These are phyloP conservation scores for Grosmannia penicillata DNA, from an alignment of 2,329 filamentous ascomycete species.

Conservation along the genomic window DNA sequence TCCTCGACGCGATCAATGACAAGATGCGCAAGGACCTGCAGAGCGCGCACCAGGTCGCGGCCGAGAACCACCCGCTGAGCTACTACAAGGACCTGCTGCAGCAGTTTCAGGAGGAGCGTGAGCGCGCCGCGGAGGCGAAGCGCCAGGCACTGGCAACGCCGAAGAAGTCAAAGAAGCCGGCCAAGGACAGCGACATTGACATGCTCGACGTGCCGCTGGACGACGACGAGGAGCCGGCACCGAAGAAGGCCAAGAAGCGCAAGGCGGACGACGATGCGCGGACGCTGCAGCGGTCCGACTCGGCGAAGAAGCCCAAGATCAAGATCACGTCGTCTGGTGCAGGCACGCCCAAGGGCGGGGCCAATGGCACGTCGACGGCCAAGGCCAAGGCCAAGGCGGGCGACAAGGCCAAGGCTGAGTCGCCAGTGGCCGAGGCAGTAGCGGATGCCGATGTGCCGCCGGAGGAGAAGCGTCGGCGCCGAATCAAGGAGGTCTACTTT, in stretches of 20 bases:
- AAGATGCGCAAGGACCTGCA: conserved; percentile 72
- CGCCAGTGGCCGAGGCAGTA: conserved; percentile 15
- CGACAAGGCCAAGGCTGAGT: conserved; percentile 1
- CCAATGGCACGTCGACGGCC: conserved; percentile 29
- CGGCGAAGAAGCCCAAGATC: conserved; percentile 54
- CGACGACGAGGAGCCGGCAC: conserved; percentile 25
- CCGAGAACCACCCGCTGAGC: conserved; percentile 60
- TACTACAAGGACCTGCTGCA: conserved; percentile 73
- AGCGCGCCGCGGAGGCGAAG: conserved; percentile 18
- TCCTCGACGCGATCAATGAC: conserved; percentile 51
- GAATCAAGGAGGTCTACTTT: conserved; percentile 72
- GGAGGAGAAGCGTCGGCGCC: conserved; percentile 42
- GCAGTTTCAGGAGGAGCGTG: conserved; percentile 51
- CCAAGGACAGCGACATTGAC: conserved; percentile 45
- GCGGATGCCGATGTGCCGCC: conserved; percentile 44
- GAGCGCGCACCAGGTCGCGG: conserved; percentile 65
- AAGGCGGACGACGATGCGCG: conserved; percentile 59
- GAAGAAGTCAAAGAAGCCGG: conserved; percentile 32
- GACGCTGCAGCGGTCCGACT: conserved; percentile 31
- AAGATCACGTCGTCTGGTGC: conserved; percentile 44
- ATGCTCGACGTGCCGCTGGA: conserved; percentile 42
- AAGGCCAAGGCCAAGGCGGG: conserved; percentile 36
- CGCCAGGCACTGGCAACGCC: conserved; percentile 12
- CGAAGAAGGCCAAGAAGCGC: conserved; percentile 59
- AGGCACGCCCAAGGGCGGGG: conserved; percentile 30